Conservation (phyloP, 2,329 filamentous ascomycete species). For the Camillea tinctor region DNA sequence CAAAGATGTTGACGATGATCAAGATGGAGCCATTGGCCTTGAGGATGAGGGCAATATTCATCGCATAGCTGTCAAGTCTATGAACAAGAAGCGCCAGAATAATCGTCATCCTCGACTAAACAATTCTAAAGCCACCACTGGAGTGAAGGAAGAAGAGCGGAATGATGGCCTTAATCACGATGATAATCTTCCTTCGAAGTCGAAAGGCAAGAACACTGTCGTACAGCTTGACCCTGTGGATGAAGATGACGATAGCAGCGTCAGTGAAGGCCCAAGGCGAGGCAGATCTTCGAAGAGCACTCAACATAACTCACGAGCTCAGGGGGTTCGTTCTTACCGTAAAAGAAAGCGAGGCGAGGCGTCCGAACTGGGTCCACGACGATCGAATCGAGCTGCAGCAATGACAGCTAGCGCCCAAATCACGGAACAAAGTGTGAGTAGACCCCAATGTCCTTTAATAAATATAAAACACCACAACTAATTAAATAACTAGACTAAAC, state of each 20-base stretch:
- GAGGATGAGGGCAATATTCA: background rate
- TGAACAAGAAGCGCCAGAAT: background rate
- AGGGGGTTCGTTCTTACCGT: background rate
- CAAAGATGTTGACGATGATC: background rate
- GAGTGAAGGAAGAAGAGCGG: too few species aligned
- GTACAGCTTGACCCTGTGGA: background rate
- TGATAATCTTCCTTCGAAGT: background rate
- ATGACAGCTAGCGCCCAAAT: constrained; percentile 14
- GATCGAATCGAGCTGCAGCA: constrained; percentile 17
- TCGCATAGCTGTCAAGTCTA: background rate
- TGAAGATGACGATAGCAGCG: background rate
- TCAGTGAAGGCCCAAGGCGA: background rate
- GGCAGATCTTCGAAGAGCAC: background rate
- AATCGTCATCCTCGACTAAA: background rate
- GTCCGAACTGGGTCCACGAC: constrained; percentile 1
- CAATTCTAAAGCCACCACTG: background rate
- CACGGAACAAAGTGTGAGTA: constrained; percentile 14
- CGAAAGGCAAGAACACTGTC: background rate
- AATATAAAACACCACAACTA: constrained; percentile 1
- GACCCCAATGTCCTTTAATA: background rate
- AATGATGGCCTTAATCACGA: background rate
- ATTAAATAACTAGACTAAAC: constrained; percentile 5
- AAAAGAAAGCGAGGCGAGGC: constrained; percentile 7
- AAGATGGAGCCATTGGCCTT: background rate
- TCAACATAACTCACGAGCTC: too few species aligned